phyloP scores from a whole-genome alignment of 352 stramenopile species.

The Globisporangium spiculum region DNA sequence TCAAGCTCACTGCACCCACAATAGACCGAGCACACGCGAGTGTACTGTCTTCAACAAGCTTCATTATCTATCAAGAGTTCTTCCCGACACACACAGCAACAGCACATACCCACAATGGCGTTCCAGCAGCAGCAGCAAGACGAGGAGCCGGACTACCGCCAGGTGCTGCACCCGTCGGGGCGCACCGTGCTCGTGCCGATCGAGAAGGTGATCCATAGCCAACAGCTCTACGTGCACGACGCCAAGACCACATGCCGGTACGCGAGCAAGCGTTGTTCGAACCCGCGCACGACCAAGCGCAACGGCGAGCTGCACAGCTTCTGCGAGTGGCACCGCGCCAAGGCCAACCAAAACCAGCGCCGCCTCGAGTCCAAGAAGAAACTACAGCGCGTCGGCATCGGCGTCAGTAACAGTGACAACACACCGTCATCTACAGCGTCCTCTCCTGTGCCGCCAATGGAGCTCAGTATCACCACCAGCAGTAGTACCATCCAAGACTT shows the following conservation, averaged over 20 bases:
- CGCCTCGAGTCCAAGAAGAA: constrained; percentile 28
- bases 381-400: neutral
- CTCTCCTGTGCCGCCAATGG: neutral
- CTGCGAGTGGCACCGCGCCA: constrained; percentile 26
- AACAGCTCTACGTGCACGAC: constrained; percentile 4
- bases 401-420: neutral
- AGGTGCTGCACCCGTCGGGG: constrained; percentile 11
- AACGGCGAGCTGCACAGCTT: constrained; percentile 28
- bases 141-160: neutral
- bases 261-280: constrained; percentile 21
- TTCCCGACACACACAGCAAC: neutral
- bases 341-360: constrained; percentile 29
- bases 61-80: neutral
- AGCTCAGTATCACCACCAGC: neutral
- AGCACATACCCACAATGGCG: neutral
- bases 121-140: neutral
- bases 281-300: constrained; percentile 24
- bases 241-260: constrained; percentile 21
- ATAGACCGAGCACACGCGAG: neutral
- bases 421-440: neutral
- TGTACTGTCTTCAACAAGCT: neutral
- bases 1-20: neutral
- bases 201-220: constrained; percentile 2
- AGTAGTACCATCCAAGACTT: neutral
- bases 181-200: constrained; percentile 4